A percentile compares a stretch with the other conserved stretches of the same genome.
Conservation (phyloP, 805 yeast genomes). For the Ogataea nitratoaversa region DNA sequence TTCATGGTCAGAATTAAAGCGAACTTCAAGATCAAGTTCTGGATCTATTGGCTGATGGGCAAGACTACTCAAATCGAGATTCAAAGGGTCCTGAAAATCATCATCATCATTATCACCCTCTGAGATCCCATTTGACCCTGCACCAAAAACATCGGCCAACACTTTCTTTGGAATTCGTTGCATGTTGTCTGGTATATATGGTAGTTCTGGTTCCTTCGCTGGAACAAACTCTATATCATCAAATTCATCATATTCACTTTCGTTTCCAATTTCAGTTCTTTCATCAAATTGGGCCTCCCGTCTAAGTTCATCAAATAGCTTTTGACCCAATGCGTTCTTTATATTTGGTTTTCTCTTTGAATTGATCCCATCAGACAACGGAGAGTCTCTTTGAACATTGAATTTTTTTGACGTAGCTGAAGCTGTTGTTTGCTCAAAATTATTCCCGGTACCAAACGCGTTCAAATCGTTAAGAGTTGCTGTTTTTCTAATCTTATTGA, state of each 20-base stretch:
- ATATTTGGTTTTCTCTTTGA: slow-evolving; percentile 18
- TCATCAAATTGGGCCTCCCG: slow-evolving; percentile 6
- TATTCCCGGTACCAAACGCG: background rate
- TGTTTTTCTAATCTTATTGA: slow-evolving; percentile 21
- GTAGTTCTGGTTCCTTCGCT: slow-evolving; percentile 32
- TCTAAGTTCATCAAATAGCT: slow-evolving; percentile 7
- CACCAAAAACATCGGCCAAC: slow-evolving; percentile 24
- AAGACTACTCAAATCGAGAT: slow-evolving; percentile 18
- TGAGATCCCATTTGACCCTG: slow-evolving; percentile 4
- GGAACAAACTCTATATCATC: slow-evolving; percentile 49
- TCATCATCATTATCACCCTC: background rate
- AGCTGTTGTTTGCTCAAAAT: slow-evolving; percentile 6
- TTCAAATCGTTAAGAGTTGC: slow-evolving; percentile 8
- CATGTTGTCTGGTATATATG: slow-evolving; percentile 42
- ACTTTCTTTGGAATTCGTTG: slow-evolving; percentile 34
- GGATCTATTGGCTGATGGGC: slow-evolving; percentile 1
- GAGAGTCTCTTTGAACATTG: slow-evolving; percentile 31
- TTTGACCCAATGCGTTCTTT: slow-evolving; percentile 1
- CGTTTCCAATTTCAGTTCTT: slow-evolving; percentile 10
- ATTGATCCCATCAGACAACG: slow-evolving; percentile 11
- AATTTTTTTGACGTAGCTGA: slow-evolving; percentile 23
- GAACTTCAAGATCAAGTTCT: background rate
- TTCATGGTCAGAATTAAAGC: slow-evolving; percentile 1
- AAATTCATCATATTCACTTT: slow-evolving; percentile 9
- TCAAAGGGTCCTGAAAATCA: slow-evolving; percentile 21